These are phyloP conservation scores for Phytopythium vexans DNA, from an alignment of 352 stramenopile genomes.

Conservation along the genomic window DNA sequence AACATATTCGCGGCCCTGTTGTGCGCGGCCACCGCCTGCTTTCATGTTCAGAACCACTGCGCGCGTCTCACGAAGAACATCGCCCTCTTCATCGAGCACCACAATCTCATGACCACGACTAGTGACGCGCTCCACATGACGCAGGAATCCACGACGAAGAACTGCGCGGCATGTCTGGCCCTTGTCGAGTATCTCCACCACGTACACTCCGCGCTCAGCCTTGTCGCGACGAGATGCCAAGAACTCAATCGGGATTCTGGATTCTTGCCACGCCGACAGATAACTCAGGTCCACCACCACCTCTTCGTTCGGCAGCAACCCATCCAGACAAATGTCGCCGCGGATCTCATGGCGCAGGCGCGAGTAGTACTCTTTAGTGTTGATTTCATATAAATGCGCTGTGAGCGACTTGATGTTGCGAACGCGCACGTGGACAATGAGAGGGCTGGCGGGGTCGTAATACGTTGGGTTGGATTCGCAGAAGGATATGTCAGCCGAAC, in stretches of 20 bases:
- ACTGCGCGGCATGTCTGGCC: conserved; percentile 52
- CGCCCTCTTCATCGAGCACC: conserved; percentile 45
- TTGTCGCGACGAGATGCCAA: conserved; percentile 5
- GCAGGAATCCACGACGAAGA: conserved; percentile 52
- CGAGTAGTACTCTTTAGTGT: conserved; percentile 54
- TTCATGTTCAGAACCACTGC: conserved; percentile 40
- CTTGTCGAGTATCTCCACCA: conserved; percentile 62
- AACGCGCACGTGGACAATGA: conserved; percentile 36
- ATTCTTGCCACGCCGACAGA: conserved; percentile 40
- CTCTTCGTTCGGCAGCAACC: conserved; percentile 57
- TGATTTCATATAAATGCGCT: conserved; percentile 61
- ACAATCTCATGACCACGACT: conserved; percentile 43
- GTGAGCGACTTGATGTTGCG: conserved; percentile 51
- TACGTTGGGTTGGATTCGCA: conserved; percentile 43
- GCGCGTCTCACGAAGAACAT: conserved; percentile 26
- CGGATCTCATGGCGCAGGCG: conserved; percentile 41
- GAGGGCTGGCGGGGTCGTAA: conserved; percentile 33
- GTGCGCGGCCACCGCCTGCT: conserved; percentile 23
- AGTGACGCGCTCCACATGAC: conserved; percentile 42
- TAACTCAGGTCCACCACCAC: conserved; percentile 44
- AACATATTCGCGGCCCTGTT: conserved; percentile 27
- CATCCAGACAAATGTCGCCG: conserved; percentile 52
- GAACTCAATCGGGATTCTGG: conserved; percentile 29
- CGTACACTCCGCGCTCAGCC: conserved; percentile 41
- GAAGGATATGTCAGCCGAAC: conserved; percentile 30